phyloP scores from a whole-genome alignment of 768 basidiomycete genomes.

The Russula vinacea region DNA sequence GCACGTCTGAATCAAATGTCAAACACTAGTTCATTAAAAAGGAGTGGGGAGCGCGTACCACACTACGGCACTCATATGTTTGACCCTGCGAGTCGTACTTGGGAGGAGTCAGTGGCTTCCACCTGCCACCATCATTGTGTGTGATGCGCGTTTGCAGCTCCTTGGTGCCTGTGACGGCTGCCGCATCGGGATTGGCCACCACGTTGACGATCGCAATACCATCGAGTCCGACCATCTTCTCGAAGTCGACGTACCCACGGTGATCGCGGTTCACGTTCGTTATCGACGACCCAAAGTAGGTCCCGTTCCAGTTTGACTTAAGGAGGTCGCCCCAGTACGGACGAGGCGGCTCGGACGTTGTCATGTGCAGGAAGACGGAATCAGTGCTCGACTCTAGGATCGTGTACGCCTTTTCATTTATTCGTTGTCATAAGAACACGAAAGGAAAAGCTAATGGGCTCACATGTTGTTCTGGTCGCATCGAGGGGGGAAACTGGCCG shows the following conservation, averaged over 20 bases:
- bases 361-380: slow-evolving; percentile 93
- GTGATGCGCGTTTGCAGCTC: slow-evolving; percentile 82
- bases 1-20: slow-evolving; percentile 56
- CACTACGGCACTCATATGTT: slow-evolving; percentile 63
- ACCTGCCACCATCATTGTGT: slow-evolving; percentile 95
- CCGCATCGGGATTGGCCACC: slow-evolving; percentile 77
- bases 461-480: slow-evolving; percentile 89
- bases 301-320: slow-evolving; percentile 98
- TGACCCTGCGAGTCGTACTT: slow-evolving; percentile 68
- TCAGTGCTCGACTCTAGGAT: slow-evolving; percentile 92
- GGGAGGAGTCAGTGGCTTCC: slow-evolving; percentile 82
- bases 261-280: slow-evolving; percentile 90
- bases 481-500: slow-evolving; percentile 85
- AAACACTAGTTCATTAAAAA: background rate
- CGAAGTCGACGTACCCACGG: slow-evolving; percentile 89
- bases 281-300: slow-evolving; percentile 85
- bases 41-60: slow-evolving; percentile 44
- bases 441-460: slow-evolving; percentile 33
- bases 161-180: slow-evolving; percentile 67
- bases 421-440: background rate
- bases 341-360: slow-evolving; percentile 71
- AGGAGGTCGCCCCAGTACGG: slow-evolving; percentile 89
- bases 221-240: slow-evolving; percentile 94
- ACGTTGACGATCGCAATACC: slow-evolving; percentile 94
- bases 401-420: slow-evolving; percentile 71